phyloP scores from a whole-genome alignment of 352 stramenopile genomes.

The Pelagophyceae sp. region DNA sequence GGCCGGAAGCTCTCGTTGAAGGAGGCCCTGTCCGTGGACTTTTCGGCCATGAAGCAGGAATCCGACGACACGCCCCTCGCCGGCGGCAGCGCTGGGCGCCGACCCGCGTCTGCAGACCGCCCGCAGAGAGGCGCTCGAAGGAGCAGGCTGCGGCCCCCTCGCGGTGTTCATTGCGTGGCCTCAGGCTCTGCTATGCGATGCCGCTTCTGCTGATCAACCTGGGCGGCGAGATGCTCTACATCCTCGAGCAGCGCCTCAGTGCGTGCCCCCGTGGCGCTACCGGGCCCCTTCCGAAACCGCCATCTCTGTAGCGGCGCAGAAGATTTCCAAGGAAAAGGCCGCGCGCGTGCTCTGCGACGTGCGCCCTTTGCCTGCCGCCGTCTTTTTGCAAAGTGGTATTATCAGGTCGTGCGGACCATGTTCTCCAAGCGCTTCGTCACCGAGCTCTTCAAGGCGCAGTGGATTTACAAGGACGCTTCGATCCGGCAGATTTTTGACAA shows the following conservation, averaged over 20 bases:
- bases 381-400: too few relatives aligned
- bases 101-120: too few relatives aligned
- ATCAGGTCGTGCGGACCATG: slow-evolving; percentile 74
- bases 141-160: too few relatives aligned
- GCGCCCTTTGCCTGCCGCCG: not conserved
- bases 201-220: slow-evolving; percentile 80
- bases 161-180: too few relatives aligned
- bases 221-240: slow-evolving; percentile 81
- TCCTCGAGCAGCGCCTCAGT: slow-evolving; percentile 72
- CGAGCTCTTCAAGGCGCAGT: slow-evolving; percentile 75
- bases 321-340: slow-evolving; percentile 16
- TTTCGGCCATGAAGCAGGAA: too few relatives aligned
- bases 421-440: slow-evolving; percentile 74
- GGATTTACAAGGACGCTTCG: slow-evolving; percentile 73
- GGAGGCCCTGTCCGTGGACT: too few relatives aligned
- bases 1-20: too few relatives aligned
- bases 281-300: too few relatives aligned
- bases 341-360: slow-evolving; percentile 66
- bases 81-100: too few relatives aligned
- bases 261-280: too few relatives aligned
- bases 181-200: slow-evolving; percentile 47
- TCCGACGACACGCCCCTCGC: too few relatives aligned
- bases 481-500: slow-evolving; percentile 78
- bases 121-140: too few relatives aligned
- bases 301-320: slow-evolving; percentile 6